Evolutionary conservation across 169 alveolate species (phyloP).

Genomic region (Eimeria nieschulzi): DNA sequence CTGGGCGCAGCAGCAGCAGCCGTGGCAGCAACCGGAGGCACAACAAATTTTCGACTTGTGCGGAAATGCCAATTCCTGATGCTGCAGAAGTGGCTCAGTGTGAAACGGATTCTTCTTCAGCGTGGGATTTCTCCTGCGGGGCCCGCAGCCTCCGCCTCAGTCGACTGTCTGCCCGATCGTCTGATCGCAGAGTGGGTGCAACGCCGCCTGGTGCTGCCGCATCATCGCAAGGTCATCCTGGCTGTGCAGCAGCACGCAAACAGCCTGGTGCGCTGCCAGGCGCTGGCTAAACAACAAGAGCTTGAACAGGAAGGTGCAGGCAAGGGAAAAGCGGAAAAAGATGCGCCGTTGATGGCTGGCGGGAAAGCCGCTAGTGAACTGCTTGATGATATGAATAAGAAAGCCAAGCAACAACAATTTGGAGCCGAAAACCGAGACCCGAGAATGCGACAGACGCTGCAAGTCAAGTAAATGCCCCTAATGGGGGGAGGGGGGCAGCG

Average conservation of each 20-base stretch:
- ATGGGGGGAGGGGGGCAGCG: no score
- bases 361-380: no score
- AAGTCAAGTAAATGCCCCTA: no score
- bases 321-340: not conserved
- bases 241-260: constrained; percentile 53
- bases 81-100: constrained; percentile 67
- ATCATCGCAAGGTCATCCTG: constrained; percentile 34
- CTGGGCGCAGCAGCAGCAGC: constrained; percentile 40
- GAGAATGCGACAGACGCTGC: no score
- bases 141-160: not conserved
- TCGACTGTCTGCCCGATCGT: constrained; percentile 33
- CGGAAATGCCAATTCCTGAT: constrained; percentile 61
- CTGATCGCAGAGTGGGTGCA: constrained; percentile 66
- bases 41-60: constrained; percentile 30
- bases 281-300: constrained; percentile 30
- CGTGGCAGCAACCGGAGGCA: constrained; percentile 58
- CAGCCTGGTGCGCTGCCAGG: constrained; percentile 50
- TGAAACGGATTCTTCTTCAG: constrained; percentile 4
- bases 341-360: no score
- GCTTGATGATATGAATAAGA: no score
- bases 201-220: constrained; percentile 9
- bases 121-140: not conserved
- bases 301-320: not conserved
- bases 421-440: no score
- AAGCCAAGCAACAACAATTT: no score